Percentiles rank a stretch among this genome's conserved stretches.
phyloP scores from a whole-genome alignment of 1,139 yeast species.

The Pichia cactophila region DNA sequence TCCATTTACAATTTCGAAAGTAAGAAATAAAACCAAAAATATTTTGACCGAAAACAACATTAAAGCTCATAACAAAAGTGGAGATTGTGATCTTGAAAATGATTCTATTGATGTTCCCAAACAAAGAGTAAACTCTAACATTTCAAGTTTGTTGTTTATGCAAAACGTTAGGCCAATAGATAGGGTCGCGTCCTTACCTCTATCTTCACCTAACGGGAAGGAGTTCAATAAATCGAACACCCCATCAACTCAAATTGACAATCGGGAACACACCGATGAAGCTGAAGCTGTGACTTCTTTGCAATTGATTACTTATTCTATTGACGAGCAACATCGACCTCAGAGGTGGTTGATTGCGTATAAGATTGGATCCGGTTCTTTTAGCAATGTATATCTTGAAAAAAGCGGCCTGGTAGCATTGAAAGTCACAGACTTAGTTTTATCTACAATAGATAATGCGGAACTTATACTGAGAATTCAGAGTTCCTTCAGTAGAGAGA shows the following conservation, averaged over 20 bases:
- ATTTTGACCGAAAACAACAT: slow-evolving; percentile 2
- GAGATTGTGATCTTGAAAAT: background rate
- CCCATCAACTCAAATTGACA: background rate
- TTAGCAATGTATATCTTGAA: slow-evolving; percentile 40
- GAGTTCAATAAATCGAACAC: background rate
- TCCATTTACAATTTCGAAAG: background rate
- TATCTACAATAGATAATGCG: slow-evolving; percentile 18
- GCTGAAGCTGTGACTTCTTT: background rate
- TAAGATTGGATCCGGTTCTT: slow-evolving; percentile 50
- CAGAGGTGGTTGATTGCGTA: slow-evolving; percentile 31
- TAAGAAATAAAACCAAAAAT: background rate
- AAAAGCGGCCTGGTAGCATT: slow-evolving; percentile 28
- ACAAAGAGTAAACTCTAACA: background rate
- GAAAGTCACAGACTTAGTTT: slow-evolving; percentile 30
- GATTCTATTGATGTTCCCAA: background rate
- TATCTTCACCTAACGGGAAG: background rate
- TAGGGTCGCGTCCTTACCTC: slow-evolving; percentile 26
- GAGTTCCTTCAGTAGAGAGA: slow-evolving; percentile 66
- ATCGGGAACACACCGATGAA: background rate
- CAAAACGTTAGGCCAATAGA: slow-evolving; percentile 21
- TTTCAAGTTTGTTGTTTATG: background rate
- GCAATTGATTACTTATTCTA: slow-evolving; percentile 1
- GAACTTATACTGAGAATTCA: slow-evolving; percentile 47
- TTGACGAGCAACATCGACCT: background rate
- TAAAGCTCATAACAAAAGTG: background rate